Percentiles rank a stretch among this genome's conserved stretches.
phyloP scores from a whole-genome alignment of 1,139 yeast genomes.

The Yamadazyma triangularis region DNA sequence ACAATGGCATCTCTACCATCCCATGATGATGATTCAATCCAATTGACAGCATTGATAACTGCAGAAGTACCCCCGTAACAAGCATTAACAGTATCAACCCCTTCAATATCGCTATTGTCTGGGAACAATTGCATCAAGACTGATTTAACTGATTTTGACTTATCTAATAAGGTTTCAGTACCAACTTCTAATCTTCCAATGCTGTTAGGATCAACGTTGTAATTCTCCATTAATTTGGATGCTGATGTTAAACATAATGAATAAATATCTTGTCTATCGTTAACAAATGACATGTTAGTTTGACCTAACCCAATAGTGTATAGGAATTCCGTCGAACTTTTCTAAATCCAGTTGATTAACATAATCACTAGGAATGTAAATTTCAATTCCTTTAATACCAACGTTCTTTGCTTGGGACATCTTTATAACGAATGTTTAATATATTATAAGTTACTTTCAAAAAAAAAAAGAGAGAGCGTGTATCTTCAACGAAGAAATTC shows the following conservation, averaged over 20 bases:
- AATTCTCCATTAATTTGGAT: conserved; percentile 70
- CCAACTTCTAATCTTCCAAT: conserved; percentile 98
- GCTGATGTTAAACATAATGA: conserved; percentile 85
- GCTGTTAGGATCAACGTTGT: conserved; percentile 71
- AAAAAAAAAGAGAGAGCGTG: neutral
- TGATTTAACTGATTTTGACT: conserved; percentile 94
- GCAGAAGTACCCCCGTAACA: conserved; percentile 99
- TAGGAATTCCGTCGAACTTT: conserved; percentile 74
- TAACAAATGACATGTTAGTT: conserved; percentile 95
- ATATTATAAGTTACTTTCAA: too few relatives aligned
- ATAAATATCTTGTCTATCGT: conserved; percentile 96
- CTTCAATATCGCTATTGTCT: conserved; percentile 88
- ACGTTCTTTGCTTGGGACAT: conserved; percentile 47
- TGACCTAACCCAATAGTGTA: conserved; percentile 98
- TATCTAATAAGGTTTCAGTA: conserved; percentile 94
- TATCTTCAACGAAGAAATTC: neutral
- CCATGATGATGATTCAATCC: conserved; percentile 97
- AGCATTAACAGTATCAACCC: conserved; percentile 94
- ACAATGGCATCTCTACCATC: conserved; percentile 98
- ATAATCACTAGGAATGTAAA: conserved; percentile 78
- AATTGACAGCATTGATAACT: conserved; percentile 85
- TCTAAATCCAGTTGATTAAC: conserved; percentile 91
- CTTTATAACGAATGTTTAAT: too few relatives aligned
- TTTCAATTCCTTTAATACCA: conserved; percentile 95
- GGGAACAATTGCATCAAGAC: conserved; percentile 94